Conservation (phyloP, 2,329 filamentous ascomycete genomes). For the Ceratocystis huliohia region DNA sequence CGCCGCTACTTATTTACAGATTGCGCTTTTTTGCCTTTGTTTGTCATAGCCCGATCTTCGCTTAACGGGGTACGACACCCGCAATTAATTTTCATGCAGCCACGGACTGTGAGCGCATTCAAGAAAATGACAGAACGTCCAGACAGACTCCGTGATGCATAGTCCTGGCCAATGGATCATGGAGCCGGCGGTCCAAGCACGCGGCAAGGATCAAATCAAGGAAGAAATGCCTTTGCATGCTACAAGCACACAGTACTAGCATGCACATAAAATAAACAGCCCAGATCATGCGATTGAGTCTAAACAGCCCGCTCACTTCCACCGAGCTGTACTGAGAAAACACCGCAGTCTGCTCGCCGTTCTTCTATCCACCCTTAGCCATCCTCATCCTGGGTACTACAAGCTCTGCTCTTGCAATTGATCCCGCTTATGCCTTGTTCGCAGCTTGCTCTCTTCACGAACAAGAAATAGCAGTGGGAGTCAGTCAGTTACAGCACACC, state of each 20-base stretch:
- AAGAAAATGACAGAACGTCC: conserved; percentile 3
- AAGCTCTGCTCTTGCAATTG: too few relatives aligned
- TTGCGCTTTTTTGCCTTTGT: neutral
- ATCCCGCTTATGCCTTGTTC: too few relatives aligned
- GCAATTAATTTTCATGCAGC: neutral
- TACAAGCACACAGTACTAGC: neutral
- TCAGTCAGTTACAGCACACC: too few relatives aligned
- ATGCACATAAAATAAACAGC: too few relatives aligned
- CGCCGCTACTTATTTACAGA: neutral
- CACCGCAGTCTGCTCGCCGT: too few relatives aligned
- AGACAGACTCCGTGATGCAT: neutral
- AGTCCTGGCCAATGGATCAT: neutral
- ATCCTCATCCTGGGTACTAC: too few relatives aligned
- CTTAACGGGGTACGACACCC: neutral
- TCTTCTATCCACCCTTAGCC: too few relatives aligned
- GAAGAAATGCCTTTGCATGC: neutral
- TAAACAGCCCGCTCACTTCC: too few relatives aligned
- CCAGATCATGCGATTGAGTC: too few relatives aligned
- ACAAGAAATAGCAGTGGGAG: too few relatives aligned
- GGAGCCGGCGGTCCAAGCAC: conserved; percentile 6
- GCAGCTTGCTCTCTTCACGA: too few relatives aligned
- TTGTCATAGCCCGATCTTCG: neutral
- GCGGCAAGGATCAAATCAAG: conserved; percentile 9
- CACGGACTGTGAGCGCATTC: neutral
- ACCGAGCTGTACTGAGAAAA: too few relatives aligned